Base-by-base conservation (phyloP, 768 basidiomycete species). In the Boletus subcaerulescens region DNA sequence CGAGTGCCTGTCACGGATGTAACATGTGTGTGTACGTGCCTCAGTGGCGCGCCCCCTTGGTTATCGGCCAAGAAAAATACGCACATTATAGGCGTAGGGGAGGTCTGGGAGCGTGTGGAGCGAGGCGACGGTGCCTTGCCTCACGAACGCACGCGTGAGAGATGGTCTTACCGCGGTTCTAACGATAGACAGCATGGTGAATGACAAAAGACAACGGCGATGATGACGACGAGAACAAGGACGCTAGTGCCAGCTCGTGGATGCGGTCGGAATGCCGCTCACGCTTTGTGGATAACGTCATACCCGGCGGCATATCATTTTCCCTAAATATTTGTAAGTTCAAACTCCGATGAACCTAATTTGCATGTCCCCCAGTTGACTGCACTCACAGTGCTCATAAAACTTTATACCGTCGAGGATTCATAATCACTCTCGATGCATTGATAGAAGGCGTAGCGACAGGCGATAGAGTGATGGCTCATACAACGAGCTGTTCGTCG, bases 61-160 rank as follows among this genome's bases (percentile, higher is more conserved):
- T 3, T 35, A 14, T 11, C 33, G 5, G 0, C 13, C 14, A 35
- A 14, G 14, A 11, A 35, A 14, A 35, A 26, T 10, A 71, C 80
- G 57, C 50, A 88, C 91, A 72, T 92, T 81, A 70, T 94, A 91
- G 18, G 76, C 75, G 67, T 93, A 94, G 43, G 91, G 89, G 31
- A 95, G 77, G 39, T 82, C 74, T 5, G 93, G 92, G 20, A 94
- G 81, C 6, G 87, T 87, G 73, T 93, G 89, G 54, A 85, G 44
- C 13, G 75, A 73, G 35, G 84, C 74, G 14, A 73, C 61, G 39
- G 74, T 64, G 29, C 73, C 66, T 15, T 74, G 71, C 48, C 75
- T 73, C 3, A 71, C 72, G 52, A 83, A 76, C 15, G 79, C 56
- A 49, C 84, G 81, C 33, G 76, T 60, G 43, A 81, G 54, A 9